Percentiles rank a stretch among this genome's conserved stretches.
Conservation (phyloP, 306 rosid genomes). For the Benincasa hispida region DNA sequence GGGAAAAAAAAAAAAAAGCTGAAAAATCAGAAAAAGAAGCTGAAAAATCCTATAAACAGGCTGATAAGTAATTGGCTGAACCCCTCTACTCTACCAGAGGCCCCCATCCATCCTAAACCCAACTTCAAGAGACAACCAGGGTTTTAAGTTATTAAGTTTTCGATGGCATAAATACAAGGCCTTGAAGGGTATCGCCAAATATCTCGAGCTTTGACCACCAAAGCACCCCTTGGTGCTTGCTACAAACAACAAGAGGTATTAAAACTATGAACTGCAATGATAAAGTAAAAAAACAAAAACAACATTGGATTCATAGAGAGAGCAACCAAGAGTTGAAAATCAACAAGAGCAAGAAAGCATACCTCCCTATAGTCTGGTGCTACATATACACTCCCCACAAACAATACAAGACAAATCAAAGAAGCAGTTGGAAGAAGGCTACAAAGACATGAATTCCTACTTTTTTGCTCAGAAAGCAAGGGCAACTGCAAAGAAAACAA, state of each 20-base stretch:
- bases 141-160: background rate
- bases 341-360: background rate
- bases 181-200: background rate
- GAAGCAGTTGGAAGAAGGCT: slow-evolving; percentile 35
- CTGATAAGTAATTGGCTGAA: background rate
- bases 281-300: background rate
- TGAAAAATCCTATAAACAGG: background rate
- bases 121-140: background rate
- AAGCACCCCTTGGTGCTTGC: background rate
- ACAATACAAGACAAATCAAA: slow-evolving; percentile 26
- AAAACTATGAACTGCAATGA: background rate
- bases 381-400: slow-evolving; percentile 23
- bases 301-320: background rate
- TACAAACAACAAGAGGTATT: background rate
- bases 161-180: background rate
- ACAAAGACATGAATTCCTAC: slow-evolving; percentile 31
- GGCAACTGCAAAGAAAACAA: slow-evolving; percentile 26
- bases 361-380: slow-evolving; percentile 46
- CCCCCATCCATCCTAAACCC: background rate
- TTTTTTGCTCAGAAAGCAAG: slow-evolving; percentile 20
- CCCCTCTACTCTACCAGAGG: background rate
- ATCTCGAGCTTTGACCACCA: background rate
- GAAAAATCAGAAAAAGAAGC: background rate
- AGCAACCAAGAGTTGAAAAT: background rate
- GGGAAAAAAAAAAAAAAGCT: background rate